Conservation (phyloP, 2,329 filamentous ascomycete genomes). For the Seiridium cupressi region DNA sequence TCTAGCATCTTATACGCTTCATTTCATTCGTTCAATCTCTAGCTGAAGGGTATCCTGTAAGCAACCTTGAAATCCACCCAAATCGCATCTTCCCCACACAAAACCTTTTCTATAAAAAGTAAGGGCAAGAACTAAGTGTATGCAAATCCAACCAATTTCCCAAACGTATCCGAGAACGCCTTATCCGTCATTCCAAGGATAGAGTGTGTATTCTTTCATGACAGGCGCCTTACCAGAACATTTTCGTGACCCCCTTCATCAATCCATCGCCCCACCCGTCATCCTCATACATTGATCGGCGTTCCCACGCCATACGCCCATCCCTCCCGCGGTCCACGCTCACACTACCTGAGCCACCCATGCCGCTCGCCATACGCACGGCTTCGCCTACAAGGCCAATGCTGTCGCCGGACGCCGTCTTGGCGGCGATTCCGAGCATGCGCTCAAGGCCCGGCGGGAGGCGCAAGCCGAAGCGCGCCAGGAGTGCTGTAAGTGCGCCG, state of each 20-base stretch:
- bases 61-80: not conserved
- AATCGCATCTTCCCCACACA: not conserved
- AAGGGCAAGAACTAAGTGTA: not conserved
- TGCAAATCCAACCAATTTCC: not conserved
- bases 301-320: slow-evolving; percentile 36
- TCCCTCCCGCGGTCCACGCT: slow-evolving; percentile 32
- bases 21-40: not conserved
- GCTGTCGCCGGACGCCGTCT: slow-evolving; percentile 45
- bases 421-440: slow-evolving; percentile 53
- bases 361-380: slow-evolving; percentile 47
- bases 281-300: slow-evolving; percentile 28
- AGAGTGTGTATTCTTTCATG: too few species aligned
- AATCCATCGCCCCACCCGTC: slow-evolving; percentile 21
- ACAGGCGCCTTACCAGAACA: slow-evolving; percentile 4
- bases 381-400: slow-evolving; percentile 54
- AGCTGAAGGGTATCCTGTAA: not conserved
- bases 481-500: slow-evolving; percentile 74
- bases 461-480: slow-evolving; percentile 76
- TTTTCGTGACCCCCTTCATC: slow-evolving; percentile 13
- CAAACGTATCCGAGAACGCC: not conserved
- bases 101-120: not conserved
- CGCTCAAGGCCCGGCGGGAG: slow-evolving; percentile 64
- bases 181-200: not conserved
- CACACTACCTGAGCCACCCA: slow-evolving; percentile 21
- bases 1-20: not conserved